Evolutionary conservation across 345 rosid genomes (phyloP), one percentile per base, ranked within the genome.

Genomic region (Syzygium jambos): DNA sequence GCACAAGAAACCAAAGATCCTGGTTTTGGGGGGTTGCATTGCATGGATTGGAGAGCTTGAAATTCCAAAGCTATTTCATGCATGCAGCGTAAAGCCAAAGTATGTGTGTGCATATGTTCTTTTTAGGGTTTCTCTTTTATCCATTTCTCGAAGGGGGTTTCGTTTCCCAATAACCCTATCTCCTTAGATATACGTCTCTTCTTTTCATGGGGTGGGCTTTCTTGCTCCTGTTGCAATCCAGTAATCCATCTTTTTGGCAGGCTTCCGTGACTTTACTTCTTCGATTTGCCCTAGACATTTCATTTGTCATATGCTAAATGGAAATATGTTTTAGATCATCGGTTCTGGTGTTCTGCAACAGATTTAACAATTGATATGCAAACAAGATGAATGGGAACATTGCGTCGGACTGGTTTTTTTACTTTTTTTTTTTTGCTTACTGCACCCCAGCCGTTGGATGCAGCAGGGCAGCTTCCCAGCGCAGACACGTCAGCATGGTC

Each of bases 1-100:
- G 91, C 92, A 88, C 90, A 92, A 85, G 88, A 88, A 89, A 92
- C 91, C 89, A 89, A 84, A 90, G 53, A 83, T 73, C 46, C 49
- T 57, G 80, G 56, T 29, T 86, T 85, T 89, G 41, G 61, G 65
- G 46, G 25, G 51, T 14, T 86, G 80, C 38, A 55, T 52, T 43
- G 87, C 84, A 89, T 91, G 90, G 91, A 90, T 86, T 85, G 87
- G 77, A 89, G 92, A 90, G 93, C 93, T 88, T 90, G 89, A 84
- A 91, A 91, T 89, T 89, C 89, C 88, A 90, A 91, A 86, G 87
- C 22, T 34, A 85, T 55, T 12, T 54, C 77, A 53, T 85, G 68
- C 46, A 77, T 59, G 51, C 89, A 85, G 77, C 52, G 23, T 52
- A 82, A 88, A 85, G 87, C 85, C 51, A 88, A 63, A 55, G 85